These are phyloP conservation scores for Cryptosporidium meleagridis DNA, from an alignment of 169 alveolate genomes.

Conservation along the genomic window DNA sequence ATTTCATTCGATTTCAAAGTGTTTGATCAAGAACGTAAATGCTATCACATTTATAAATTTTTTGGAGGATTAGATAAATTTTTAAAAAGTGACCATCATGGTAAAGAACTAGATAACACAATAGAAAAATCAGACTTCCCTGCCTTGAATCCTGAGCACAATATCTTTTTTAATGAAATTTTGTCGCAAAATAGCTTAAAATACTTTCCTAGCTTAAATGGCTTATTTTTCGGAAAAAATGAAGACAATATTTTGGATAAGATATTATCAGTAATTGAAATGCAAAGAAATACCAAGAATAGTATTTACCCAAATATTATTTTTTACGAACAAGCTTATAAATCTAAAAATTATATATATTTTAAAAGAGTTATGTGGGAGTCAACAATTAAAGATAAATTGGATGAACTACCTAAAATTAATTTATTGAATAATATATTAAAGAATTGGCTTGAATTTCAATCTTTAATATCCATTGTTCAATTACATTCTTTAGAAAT, in stretches of 20 bases:
- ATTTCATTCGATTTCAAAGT: constrained; percentile 32
- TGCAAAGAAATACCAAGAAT: neutral
- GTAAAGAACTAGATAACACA: neutral
- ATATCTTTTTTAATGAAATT: neutral
- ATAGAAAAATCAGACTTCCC: neutral
- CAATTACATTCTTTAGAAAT: constrained; percentile 77
- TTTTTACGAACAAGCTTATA: neutral
- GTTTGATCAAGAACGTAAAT: neutral
- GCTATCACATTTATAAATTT: constrained; percentile 27
- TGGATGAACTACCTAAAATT: neutral
- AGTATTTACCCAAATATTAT: constrained; percentile 34
- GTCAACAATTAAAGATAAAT: constrained; percentile 24
- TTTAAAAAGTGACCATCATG: neutral
- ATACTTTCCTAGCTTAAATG: constrained; percentile 55
- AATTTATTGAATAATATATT: neutral
- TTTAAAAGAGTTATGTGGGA: constrained; percentile 13
- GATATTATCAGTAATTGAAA: neutral
- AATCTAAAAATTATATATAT: constrained; percentile 1
- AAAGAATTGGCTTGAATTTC: constrained; percentile 65
- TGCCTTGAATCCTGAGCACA: neutral
- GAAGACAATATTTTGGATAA: neutral
- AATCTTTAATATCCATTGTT: constrained; percentile 65
- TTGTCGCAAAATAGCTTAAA: neutral
- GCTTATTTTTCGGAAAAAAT: neutral
- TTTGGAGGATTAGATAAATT: constrained; percentile 27